Evolutionary conservation across 2,329 filamentous ascomycete genomes (phyloP), one percentile per base, ranked within the genome.

Genomic region (Pleurostoma richardsiae): DNA sequence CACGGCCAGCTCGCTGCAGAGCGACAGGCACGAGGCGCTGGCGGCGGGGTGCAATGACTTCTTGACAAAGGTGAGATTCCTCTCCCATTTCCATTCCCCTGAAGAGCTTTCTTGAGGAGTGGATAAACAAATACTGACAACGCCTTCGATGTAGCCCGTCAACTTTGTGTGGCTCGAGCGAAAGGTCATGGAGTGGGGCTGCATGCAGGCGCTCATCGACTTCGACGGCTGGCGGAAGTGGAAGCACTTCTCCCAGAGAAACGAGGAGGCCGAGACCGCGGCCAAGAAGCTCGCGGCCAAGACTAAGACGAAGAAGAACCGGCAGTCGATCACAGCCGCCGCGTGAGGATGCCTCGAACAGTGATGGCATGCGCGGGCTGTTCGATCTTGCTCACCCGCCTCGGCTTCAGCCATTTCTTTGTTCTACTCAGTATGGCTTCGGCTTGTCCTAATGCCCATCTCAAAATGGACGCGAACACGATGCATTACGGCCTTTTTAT

Each of bases 121-220:
- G 41, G 43, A n/a, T 43, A 42, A 19, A 48, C 19, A 43, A 40
- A 31, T 10, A 6, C 54, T 59, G 46, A 61, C 41, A 7, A 39
- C 8, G 42, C 40, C 19, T 19, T 19, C n/a, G n/a, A 19, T 19
- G 19, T 61, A 96, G 89, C 94, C 94, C 26, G 92, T 99, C 56
- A 95, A 95, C 64, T 96, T 96, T 62, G 87, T 95, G 49, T 99
- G 92, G 91, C 80, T 99, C 29, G 90, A 96, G 65, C 83, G 92
- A 48, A 99, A 99, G 67, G 91, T 97, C 56, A 96, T 95, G 70
- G 94, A 99, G 74, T 99, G 94, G 94, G 94, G 94, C 47, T 97
- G 94, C 72, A 99, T 99, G 94, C 94, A 97, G 72, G 94, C 94
- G 7, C 78, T 99, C 28, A 97, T 99, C 60, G 94, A 99, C 71